Conservation (phyloP, 495 filamentous ascomycete species). For the Penicillium pancosmium region DNA sequence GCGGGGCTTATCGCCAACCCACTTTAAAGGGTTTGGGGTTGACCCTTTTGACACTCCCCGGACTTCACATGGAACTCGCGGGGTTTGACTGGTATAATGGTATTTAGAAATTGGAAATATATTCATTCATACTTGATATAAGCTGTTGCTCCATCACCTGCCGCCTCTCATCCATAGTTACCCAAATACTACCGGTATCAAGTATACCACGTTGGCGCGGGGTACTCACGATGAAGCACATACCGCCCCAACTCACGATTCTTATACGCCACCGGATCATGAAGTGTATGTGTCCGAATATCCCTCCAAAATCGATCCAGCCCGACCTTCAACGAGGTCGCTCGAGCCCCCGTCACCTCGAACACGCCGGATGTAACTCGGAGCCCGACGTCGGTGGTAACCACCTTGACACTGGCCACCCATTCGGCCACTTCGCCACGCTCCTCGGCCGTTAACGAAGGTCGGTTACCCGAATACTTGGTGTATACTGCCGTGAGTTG, state of each 20-base stretch:
- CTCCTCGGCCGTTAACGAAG: constrained; percentile 43
- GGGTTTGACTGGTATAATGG: background rate
- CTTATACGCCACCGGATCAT: constrained; percentile 67
- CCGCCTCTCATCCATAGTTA: background rate
- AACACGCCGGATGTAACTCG: constrained; percentile 59
- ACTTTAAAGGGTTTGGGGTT: background rate
- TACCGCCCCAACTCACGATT: constrained; percentile 59
- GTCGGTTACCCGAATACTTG: constrained; percentile 34
- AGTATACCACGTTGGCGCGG: constrained; percentile 63
- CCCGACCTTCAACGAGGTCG: constrained; percentile 55
- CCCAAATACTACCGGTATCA: constrained; percentile 16
- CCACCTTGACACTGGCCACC: constrained; percentile 62
- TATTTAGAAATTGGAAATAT: background rate
- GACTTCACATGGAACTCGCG: background rate
- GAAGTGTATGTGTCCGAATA: constrained; percentile 60
- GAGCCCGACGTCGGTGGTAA: constrained; percentile 59
- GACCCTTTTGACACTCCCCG: constrained; percentile 4
- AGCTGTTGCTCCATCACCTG: too few species aligned
- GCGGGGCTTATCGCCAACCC: constrained; percentile 24
- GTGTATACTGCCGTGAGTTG: constrained; percentile 46
- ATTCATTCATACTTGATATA: background rate
- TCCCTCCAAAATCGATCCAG: constrained; percentile 65
- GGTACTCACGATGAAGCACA: constrained; percentile 52
- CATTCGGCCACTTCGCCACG: constrained; percentile 61
- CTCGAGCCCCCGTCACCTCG: constrained; percentile 58